Base-by-base conservation (phyloP, 1,139 yeast genomes). In the Diutina siamensis region DNA sequence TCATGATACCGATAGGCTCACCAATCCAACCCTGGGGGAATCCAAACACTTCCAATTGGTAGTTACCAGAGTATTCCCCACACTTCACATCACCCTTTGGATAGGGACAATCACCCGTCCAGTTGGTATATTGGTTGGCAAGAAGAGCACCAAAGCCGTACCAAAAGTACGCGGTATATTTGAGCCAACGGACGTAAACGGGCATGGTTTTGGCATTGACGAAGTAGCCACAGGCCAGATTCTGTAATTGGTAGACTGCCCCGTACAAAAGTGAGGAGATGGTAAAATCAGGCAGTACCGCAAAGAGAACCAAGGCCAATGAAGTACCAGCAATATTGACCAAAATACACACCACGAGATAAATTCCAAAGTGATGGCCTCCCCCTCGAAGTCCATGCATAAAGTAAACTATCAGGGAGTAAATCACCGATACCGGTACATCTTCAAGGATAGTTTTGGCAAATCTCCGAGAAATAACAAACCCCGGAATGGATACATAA, bases 1-100 rank as follows among this genome's bases (percentile, higher is more conserved):
- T 57, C 44, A 78, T 61, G 5, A 79, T 77, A 28, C 80, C 73
- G 18, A 81, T 65, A 0, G 95, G 94, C 15, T 76, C 72, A 1
- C 74, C 71, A n/a, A 72, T 63, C 94, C 95, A 38, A 12, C 28
- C 28, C 7, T 25, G 42, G n/a, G 42, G 42, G 21, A 38, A 38
- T 12, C 42, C 42, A n/a, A 38, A 17, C 27, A 28, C 33, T 4
- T 13, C 5, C 25, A 40, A 27, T 12, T 28, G 34, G 20, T 38
- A 38, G 10, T 38, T 10, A 15, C 42, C 42, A 3, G 1, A 7
- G 33, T 4, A 38, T 15, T 38, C 32, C 7, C 9, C 17, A 20
- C 44, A 40, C 12, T 13, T 9, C 13, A n/a, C 17, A 1, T 17
- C 25, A 15, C 27, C 18, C 8, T 18, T 21, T 19, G 17, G 25